Conservation (phyloP, 164 flowering plant genomes). For the Vitis vinifera region DNA sequence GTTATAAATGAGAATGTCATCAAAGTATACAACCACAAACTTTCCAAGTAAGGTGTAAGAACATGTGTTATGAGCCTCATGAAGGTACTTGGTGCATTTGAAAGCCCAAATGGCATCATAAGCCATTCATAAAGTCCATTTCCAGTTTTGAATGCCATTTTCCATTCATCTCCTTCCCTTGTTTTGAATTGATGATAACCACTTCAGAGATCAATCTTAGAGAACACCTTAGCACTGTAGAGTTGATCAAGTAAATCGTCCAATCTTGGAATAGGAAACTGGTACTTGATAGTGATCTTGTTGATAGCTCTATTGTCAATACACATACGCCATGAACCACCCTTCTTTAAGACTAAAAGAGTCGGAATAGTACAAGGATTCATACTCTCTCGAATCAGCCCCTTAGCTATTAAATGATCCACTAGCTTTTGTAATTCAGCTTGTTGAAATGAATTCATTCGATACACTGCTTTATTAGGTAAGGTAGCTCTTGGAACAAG, state of each 20-base stretch:
- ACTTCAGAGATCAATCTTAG: constrained; percentile 8
- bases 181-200: constrained; percentile 18
- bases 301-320: not conserved
- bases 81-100: constrained; percentile 22
- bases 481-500: too few species aligned
- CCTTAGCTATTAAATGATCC: too few species aligned
- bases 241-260: not conserved
- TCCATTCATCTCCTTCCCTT: constrained; percentile 15
- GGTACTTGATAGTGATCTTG: constrained; percentile 4
- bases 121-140: constrained; percentile 19
- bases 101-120: constrained; percentile 16
- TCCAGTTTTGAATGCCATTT: constrained; percentile 17
- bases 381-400: not conserved
- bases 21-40: constrained; percentile 13
- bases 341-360: not conserved
- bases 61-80: constrained; percentile 16
- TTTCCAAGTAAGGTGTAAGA: constrained; percentile 12
- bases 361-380: not conserved
- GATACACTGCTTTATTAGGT: too few species aligned
- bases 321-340: not conserved
- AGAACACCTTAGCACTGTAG: not conserved
- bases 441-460: too few species aligned
- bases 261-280: not conserved
- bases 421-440: too few species aligned
- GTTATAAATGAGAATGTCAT: constrained; percentile 19